Conservation (phyloP, 805 yeast species). For the Kluyveromyces siamensis region DNA sequence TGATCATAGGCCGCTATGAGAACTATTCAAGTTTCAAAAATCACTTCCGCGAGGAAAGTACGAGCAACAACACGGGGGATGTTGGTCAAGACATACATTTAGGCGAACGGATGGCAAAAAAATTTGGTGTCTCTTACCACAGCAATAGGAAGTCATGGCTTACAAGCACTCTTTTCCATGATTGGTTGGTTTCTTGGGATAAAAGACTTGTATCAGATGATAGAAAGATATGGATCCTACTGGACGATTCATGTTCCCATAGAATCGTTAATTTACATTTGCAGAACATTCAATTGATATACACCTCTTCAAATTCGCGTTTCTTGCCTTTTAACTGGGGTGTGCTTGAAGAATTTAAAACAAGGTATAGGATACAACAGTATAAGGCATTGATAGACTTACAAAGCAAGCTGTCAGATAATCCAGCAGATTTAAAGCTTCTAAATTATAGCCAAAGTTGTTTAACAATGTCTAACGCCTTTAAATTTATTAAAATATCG, state of each 20-base stretch:
- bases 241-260: conserved; percentile 58
- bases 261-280: conserved; percentile 46
- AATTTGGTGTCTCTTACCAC: conserved; percentile 45
- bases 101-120: conserved; percentile 39
- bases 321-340: conserved; percentile 60
- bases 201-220: conserved; percentile 41
- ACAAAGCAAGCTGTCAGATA: conserved; percentile 18
- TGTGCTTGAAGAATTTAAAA: conserved; percentile 50
- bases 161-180: conserved; percentile 53
- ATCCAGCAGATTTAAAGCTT: conserved; percentile 11
- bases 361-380: conserved; percentile 49
- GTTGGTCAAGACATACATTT: conserved; percentile 8
- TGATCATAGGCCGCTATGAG: conserved; percentile 52
- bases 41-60: conserved; percentile 20
- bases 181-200: conserved; percentile 51
- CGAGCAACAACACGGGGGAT: background rate
- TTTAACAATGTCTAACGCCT: conserved; percentile 45
- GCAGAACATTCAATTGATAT: conserved; percentile 33
- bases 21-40: conserved; percentile 34
- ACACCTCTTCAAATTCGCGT: conserved; percentile 31
- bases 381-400: conserved; percentile 32
- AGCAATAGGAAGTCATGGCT: conserved; percentile 56
- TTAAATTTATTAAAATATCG: conserved; percentile 48
- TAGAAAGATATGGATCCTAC: conserved; percentile 44
- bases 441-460: conserved; percentile 32